Base-by-base conservation (phyloP, 345 rosid genomes). In the Dipteronia sinensis region DNA sequence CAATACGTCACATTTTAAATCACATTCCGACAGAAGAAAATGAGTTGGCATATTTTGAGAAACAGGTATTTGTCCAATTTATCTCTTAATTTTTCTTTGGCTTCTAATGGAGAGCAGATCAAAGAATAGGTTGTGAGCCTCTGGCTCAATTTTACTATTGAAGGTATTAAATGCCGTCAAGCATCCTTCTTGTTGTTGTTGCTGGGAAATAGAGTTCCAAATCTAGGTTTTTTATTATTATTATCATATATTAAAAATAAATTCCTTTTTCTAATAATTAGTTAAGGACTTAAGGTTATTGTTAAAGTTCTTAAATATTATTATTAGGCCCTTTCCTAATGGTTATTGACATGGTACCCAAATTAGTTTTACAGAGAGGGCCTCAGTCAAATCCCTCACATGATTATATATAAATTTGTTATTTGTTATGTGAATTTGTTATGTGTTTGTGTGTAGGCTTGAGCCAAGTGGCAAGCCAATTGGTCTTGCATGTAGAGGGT, bases 1-100 rank as follows among this genome's bases (percentile, higher is more conserved):
- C 98, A 23, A 82, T 94, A 10, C 89, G 83, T 79, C 97, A 94
- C 79, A 77, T 93, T 46, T 81, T 97, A 83, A 97, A 93, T 89
- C 89, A 89, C 79, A 82, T 89, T 67, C 97, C 99, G 4, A 69
- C 85, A 42, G 95, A 90, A 77, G 93, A 89, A 80, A 86, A 78
- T 55, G 98, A 91, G 71, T 69, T 89, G 75, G 85, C 83, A 68
- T 87, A 86, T 83, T 97, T 93, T 83, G 98, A 97, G 82, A 90
- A 89, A 66, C 99, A 97, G 98, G 99, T 94, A 84, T 31, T 31
- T 11, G 63, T 46, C 80, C 11, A n/a, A 49, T 25, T 51, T 72
- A 3, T 77, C 69, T 34, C 22, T 44, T 34, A 31, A 9, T 69
- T 53, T 53, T 25, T 55, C 16, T 61, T 19, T 29, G 74, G 25